Percentiles rank a stretch among this genome's conserved stretches.
Conservation (phyloP, 148 eudicot species). For the Tetragonia tetragonoides region DNA sequence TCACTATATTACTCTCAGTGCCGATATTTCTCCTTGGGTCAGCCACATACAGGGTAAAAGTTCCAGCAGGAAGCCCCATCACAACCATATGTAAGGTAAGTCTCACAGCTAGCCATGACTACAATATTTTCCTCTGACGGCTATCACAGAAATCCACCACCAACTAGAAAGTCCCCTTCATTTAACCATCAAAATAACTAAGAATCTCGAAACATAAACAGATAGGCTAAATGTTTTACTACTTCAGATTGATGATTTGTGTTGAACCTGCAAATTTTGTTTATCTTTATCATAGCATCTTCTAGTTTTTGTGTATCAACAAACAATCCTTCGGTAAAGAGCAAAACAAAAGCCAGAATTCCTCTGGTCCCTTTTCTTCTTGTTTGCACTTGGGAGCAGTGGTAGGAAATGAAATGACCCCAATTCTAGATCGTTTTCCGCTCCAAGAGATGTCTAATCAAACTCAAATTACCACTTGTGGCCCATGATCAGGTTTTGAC, state of each 20-base stretch:
- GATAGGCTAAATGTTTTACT: too few relatives aligned
- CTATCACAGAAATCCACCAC: too few relatives aligned
- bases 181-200: neutral
- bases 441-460: neutral
- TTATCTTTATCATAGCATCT: too few relatives aligned
- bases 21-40: conserved; percentile 58
- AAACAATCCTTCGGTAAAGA: too few relatives aligned
- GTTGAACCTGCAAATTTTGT: too few relatives aligned
- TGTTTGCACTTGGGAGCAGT: neutral
- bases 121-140: too few relatives aligned
- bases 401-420: neutral
- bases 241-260: too few relatives aligned
- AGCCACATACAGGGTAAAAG: conserved; percentile 46
- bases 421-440: neutral
- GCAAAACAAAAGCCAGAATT: too few relatives aligned
- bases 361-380: neutral
- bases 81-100: conserved; percentile 72
- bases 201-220: neutral
- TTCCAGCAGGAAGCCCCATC: conserved; percentile 82
- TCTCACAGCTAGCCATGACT: neutral
- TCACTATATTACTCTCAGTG: conserved; percentile 41
- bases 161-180: too few relatives aligned
- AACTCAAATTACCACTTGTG: conserved; percentile 9
- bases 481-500: conserved; percentile 50
- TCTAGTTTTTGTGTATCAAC: too few relatives aligned